These are phyloP conservation scores for Sedum album DNA, from an alignment of 164 flowering plant genomes.

Conservation along the genomic window DNA sequence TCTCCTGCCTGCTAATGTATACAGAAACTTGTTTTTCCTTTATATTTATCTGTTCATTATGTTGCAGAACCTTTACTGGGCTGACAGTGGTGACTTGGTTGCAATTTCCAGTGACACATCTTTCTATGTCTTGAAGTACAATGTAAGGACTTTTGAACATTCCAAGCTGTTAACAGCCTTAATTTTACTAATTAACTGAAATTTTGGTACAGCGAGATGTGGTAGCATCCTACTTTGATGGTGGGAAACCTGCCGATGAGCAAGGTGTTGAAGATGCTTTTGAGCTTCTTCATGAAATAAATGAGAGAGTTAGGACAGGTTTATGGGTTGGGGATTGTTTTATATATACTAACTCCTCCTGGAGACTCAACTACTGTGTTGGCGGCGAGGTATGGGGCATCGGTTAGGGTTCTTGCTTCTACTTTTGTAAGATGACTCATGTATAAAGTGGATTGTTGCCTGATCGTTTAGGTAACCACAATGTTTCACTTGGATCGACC, in stretches of 20 bases:
- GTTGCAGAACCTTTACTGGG: constrained; percentile 91
- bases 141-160: constrained; percentile 39
- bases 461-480: constrained; percentile 64
- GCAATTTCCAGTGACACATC: constrained; percentile 89
- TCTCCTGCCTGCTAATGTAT: neutral
- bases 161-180: neutral
- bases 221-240: constrained; percentile 72
- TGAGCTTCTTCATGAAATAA: constrained; percentile 88
- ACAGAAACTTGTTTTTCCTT: neutral
- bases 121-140: constrained; percentile 88
- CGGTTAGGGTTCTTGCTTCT: neutral
- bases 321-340: constrained; percentile 98
- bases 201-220: constrained; percentile 60
- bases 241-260: constrained; percentile 80
- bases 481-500: constrained; percentile 99
- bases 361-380: constrained; percentile 96
- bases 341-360: constrained; percentile 83
- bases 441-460: neutral
- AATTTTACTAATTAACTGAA: constrained; percentile 4
- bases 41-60: neutral
- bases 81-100: constrained; percentile 96
- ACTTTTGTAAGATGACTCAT: neutral
- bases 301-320: constrained; percentile 92
- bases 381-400: constrained; percentile 83
- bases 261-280: constrained; percentile 97